A percentile compares a stretch with the other conserved stretches of the same genome.
Evolutionary conservation across 2,329 filamentous ascomycete genomes (phyloP).

Genomic region (Talaromyces sp.): DNA sequence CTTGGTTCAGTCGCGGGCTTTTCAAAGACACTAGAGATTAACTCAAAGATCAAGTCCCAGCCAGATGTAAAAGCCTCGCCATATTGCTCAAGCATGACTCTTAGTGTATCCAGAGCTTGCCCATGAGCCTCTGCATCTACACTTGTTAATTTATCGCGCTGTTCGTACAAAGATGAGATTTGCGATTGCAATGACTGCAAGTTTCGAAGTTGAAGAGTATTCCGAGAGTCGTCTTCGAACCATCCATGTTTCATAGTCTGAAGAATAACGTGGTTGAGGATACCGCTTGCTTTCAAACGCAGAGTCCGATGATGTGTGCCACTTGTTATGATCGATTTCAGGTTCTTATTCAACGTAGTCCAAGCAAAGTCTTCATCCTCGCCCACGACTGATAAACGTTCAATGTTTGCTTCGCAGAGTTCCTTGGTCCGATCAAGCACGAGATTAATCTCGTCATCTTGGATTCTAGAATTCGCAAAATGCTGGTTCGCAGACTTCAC

Average conservation of each 20-base stretch:
- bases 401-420: constrained; percentile 69
- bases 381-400: constrained; percentile 66
- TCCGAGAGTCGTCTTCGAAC: constrained; percentile 45
- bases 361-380: constrained; percentile 68
- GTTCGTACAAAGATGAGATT: constrained; percentile 57
- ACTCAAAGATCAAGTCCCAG: constrained; percentile 81
- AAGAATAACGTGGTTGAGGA: constrained; percentile 49
- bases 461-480: constrained; percentile 39
- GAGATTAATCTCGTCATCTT: constrained; percentile 46
- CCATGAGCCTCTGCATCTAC: constrained; percentile 77
- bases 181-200: constrained; percentile 64
- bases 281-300: constrained; percentile 57
- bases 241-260: constrained; percentile 42
- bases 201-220: constrained; percentile 67
- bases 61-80: constrained; percentile 79
- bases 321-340: constrained; percentile 48
- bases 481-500: constrained; percentile 25
- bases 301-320: constrained; percentile 36
- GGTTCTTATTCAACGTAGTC: constrained; percentile 59
- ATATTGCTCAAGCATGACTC: constrained; percentile 78
- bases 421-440: constrained; percentile 72
- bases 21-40: constrained; percentile 78
- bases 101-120: constrained; percentile 73
- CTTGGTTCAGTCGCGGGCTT: constrained; percentile 33
- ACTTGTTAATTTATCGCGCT: constrained; percentile 55